Evolutionary conservation across 2,329 filamentous ascomycete species (phyloP), one percentile per base, ranked within the genome.

Genomic region (Amesomyces nigricolor): DNA sequence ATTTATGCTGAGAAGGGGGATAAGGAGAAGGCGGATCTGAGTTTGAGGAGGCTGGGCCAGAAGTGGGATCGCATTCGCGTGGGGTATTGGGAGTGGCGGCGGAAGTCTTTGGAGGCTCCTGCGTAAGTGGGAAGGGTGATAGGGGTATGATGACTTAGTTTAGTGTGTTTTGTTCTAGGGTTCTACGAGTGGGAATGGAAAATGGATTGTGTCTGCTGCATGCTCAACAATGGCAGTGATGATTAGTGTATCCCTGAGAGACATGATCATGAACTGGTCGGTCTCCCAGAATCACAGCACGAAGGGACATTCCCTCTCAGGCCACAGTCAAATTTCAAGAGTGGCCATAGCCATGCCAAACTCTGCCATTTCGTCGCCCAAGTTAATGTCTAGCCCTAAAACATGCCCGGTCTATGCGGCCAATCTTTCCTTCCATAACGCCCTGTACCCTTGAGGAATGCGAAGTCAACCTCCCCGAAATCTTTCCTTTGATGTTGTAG

Each of bases 1-100:
- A 79, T 87, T 35, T 86, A 83, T 57, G 77, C 68, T 2, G 78
- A 82, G 64, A 71, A 77, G 55, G 79, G 79, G 11, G 77, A 82
- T 48, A 78, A 70, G 61, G 77, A 79, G 16, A 79, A 82, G 68
- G 91, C 91, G 1, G 81, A 77, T 52, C 72, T 83, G 66, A 90
- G 87, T 58, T 72, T 96, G 65, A 80, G 80, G 56, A 74, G 95
- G 58, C 70, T 99, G 66, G 87, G 83, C 47, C 84, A 87, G 66
- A 91, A 86, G 75, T 99, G 91, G 80, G 94, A 99, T 77, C 89
- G 89, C 6, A 87, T 99, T 58, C 79, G 94, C 56, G 86, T 85
- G 61, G 92, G 91, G 61, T 99, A 96, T 72, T 99, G 94, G 94
- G 85, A 88, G 65, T 96, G 88, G 73, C 78, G 82, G 67, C 83